phyloP scores from a whole-genome alignment of 768 basidiomycete species.

The Myochromella boudieri region DNA sequence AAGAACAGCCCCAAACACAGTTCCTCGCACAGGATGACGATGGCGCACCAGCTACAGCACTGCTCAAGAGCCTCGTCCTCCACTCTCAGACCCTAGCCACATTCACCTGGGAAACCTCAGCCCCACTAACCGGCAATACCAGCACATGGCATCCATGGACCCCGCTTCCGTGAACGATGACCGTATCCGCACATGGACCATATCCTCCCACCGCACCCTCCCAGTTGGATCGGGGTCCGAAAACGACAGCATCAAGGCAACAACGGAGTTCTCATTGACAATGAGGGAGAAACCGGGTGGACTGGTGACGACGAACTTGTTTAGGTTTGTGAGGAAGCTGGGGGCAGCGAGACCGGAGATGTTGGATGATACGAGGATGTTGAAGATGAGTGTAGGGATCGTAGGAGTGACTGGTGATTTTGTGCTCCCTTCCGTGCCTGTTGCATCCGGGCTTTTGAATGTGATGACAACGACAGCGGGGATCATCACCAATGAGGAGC shows the following conservation, averaged over 20 bases:
- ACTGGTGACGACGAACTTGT: slow-evolving; percentile 54
- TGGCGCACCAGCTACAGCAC: slow-evolving; percentile 32
- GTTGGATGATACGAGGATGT: slow-evolving; percentile 35
- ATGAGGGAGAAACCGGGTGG: slow-evolving; percentile 56
- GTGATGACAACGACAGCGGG: too few species aligned
- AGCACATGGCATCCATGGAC: not conserved
- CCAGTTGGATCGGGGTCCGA: not conserved
- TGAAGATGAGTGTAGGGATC: slow-evolving; percentile 43
- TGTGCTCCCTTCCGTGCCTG: slow-evolving; percentile 26
- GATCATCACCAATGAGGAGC: too few species aligned
- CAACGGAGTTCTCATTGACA: slow-evolving; percentile 42
- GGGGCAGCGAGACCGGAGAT: slow-evolving; percentile 37
- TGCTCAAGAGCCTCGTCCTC: slow-evolving; percentile 37
- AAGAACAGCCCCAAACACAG: slow-evolving; percentile 35
- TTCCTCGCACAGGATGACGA: slow-evolving; percentile 24
- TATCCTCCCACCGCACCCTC: not conserved
- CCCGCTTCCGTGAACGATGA: not conserved
- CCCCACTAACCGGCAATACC: not conserved
- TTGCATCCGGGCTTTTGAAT: too few species aligned
- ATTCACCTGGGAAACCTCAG: slow-evolving; percentile 42
- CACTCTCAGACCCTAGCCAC: slow-evolving; percentile 53
- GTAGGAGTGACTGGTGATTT: slow-evolving; percentile 58
- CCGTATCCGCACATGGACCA: not conserved
- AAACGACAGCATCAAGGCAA: not conserved
- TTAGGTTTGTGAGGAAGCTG: slow-evolving; percentile 45